Percentiles rank a stretch among this genome's conserved stretches.
phyloP scores from a whole-genome alignment of 805 yeast genomes.

The Candida manassasensis region DNA sequence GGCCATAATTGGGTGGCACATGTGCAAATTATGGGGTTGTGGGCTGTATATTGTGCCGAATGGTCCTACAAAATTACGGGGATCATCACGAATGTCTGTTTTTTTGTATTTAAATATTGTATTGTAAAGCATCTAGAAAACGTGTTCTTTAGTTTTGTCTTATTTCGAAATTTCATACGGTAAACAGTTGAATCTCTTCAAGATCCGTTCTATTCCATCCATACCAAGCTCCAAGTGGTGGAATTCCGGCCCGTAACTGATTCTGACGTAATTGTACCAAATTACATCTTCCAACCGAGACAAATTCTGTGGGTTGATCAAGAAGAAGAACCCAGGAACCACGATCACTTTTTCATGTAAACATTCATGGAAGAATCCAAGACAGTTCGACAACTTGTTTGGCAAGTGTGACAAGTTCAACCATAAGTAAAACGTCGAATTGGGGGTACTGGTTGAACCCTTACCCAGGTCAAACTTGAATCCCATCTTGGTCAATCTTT shows the following conservation, averaged over 20 bases:
- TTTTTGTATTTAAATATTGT: too few species aligned
- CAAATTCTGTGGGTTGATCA: constrained; percentile 51
- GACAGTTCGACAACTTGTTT: constrained; percentile 50
- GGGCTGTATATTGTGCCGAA: too few species aligned
- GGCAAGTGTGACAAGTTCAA: constrained; percentile 52
- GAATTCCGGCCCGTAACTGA: constrained; percentile 58
- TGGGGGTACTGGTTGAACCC: constrained; percentile 37
- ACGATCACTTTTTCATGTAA: constrained; percentile 55
- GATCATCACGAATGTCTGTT: too few species aligned
- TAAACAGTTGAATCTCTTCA: constrained; percentile 38
- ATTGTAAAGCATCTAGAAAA: too few species aligned
- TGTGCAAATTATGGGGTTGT: too few species aligned
- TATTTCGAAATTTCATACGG: constrained; percentile 22
- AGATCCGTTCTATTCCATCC: constrained; percentile 55
- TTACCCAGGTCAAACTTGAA: constrained; percentile 36
- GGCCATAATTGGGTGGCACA: too few species aligned
- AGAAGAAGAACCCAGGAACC: constrained; percentile 61
- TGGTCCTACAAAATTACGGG: too few species aligned
- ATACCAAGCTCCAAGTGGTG: constrained; percentile 47
- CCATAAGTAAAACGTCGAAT: constrained; percentile 59
- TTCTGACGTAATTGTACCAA: constrained; percentile 55
- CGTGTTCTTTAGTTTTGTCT: background rate
- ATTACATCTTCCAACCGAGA: constrained; percentile 48
- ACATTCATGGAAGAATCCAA: constrained; percentile 62
- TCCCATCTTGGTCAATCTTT: constrained; percentile 49